Base-by-base conservation (phyloP, 1,284 basidiomycete species). In the Pascua guehoae region DNA sequence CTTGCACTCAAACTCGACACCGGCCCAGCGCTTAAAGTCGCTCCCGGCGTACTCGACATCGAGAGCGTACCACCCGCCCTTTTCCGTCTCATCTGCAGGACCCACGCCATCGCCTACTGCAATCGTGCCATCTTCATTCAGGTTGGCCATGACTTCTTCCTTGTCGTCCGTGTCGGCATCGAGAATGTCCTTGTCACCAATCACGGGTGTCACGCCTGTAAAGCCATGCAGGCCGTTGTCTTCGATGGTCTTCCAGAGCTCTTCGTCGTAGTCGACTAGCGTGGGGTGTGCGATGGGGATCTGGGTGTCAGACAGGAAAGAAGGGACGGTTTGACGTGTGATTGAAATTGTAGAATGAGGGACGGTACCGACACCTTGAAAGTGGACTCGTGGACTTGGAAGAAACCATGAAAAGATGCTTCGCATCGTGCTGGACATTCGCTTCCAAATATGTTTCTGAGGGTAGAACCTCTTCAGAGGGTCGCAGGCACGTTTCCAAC, bases 241-340 rank as follows among this genome's bases (percentile, higher is more conserved):
- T 58, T 72, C 67, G 46, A 76, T 68, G 18, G 58, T 58, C 10
- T 61, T 57, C 75, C 75, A 77, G n/a, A 62, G 62, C 5, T 42
- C 49, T 2, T 60, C 54, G 49, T 73, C 63, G 60, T 72, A 66
- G 41, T 67, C 48, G 24, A 76, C 70, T 39, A 75, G 57, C 10
- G 62, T 58, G 15, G 70, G 68, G 54, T 76, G 75, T 1, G 71
- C 73, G 51, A 76, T 75, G 2, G 75, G 72, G 0, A 73, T 54
- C 72, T 76, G 51, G n/a, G 14, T 38, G 41, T 56, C 38, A 47
- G 46, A n/a, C n/a, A n/a, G n/a, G n/a, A n/a, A n/a, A n/a, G n/a
- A n/a, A n/a, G n/a, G n/a, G n/a, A n/a, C n/a, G n/a, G n/a, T n/a
- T n/a, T n/a, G n/a, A n/a, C n/a, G n/a, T n/a, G n/a, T n/a, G n/a